Base-by-base conservation (phyloP, 2,329 filamentous ascomycete species). In the Amauroascus niger region DNA sequence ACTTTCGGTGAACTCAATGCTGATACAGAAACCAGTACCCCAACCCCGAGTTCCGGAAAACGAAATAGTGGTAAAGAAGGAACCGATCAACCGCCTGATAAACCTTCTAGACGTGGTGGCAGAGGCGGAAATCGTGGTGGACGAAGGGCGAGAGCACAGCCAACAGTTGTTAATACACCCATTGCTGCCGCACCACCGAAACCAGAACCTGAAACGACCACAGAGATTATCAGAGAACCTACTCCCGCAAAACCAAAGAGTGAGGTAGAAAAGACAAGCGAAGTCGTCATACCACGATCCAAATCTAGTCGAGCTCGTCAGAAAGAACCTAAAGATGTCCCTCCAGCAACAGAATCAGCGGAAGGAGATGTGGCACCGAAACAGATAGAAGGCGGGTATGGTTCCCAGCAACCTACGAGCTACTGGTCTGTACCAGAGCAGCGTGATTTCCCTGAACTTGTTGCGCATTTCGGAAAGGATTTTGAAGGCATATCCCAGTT, bases 341-440 rank as follows among this genome's bases (percentile, higher is more conserved):
- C 55, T 48, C 18, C 54, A 26, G 16, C 30, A 13, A 24, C 32
- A 22, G 55, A 57, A 9, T 33, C 59, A 11, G 64, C 65, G 32
- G 63, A 61, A n/a, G 44, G 35, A 53, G 53, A 52, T 4, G 14
- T 33, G 18, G 30, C 44, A 20, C 28, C 24, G 20, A 50, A 41
- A 41, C 35, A 26, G 22, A 8, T 39, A 6, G 55, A 54, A 28
- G 45, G 49, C 32, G 64, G 64, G 2, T 72, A 71, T 59, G 68
- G 67, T 13, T 67, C 67, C 8, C 60, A 69, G 55, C 70, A 73
- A 50, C 71, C 74, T 28, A 75, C 72, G 3, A 76, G 74, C 55
- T 77, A 77, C 61, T 77, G 74, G 74, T 77, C 74, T 55, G 74
- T 76, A 14, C 72, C 73, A 11, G 74, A 77, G 58, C 69, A 73